These are phyloP conservation scores for Candida piceae DNA, from an alignment of 805 yeast genomes.

Conservation along the genomic window DNA sequence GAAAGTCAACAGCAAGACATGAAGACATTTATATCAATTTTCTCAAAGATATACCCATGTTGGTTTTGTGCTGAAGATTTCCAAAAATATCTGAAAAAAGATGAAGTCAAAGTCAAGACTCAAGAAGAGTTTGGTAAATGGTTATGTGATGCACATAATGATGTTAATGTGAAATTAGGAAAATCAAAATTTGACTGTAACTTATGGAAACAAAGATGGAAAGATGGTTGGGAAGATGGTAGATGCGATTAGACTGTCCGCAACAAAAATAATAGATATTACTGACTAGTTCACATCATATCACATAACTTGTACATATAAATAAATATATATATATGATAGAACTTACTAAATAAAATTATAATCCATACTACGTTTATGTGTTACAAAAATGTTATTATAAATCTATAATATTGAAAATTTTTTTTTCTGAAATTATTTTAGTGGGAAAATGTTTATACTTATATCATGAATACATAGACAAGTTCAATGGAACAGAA, in stretches of 20 bases:
- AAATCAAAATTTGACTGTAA: conserved; percentile 83
- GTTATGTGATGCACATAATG: conserved; percentile 95
- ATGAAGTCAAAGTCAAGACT: conserved; percentile 52
- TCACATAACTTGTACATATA: too few relatives aligned
- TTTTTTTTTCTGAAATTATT: too few relatives aligned
- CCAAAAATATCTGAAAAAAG: conserved; percentile 47
- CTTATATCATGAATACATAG: conserved; percentile 23
- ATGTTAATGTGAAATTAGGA: conserved; percentile 81
- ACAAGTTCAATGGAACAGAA: conserved; percentile 77
- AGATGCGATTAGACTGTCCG: conserved; percentile 34
- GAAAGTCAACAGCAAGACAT: conserved; percentile 62
- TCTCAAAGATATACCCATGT: conserved; percentile 86
- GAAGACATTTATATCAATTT: conserved; percentile 60
- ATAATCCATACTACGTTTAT: too few relatives aligned
- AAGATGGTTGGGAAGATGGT: conserved; percentile 83
- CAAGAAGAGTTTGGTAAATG: conserved; percentile 83
- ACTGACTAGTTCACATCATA: too few relatives aligned
- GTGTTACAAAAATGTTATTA: too few relatives aligned
- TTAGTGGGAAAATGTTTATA: too few relatives aligned
- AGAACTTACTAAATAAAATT: too few relatives aligned
- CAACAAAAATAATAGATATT: too few relatives aligned
- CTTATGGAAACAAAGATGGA: conserved; percentile 93
- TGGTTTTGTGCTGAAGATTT: conserved; percentile 91
- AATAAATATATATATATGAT: too few relatives aligned
- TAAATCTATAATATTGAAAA: too few relatives aligned